Evolutionary conservation across 2,329 filamentous ascomycete species (phyloP), one percentile per base, ranked within the genome.

Genomic region (Ophiocordyceps camponoti-rufipedis): DNA sequence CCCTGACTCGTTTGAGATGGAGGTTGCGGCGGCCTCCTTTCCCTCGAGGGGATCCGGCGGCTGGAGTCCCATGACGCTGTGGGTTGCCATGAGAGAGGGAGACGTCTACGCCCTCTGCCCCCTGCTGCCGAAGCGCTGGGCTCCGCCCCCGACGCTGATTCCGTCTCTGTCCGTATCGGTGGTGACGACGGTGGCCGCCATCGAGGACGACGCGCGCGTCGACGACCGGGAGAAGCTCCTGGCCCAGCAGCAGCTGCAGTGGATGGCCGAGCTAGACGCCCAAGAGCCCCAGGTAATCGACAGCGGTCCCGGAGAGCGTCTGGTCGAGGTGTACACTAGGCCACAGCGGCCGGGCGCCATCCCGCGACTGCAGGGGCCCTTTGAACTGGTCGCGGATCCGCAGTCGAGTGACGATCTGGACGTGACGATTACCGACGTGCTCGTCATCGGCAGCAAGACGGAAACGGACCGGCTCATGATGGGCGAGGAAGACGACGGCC

Each of bases 1-100:
- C 1, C 83, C 87, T 0, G 88, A 96, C 58, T 77, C 76, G 2
- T 80, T 93, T 48, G 88, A 96, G 58, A 94, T 98, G 81, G 85
- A 95, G 56, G 86, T 94, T 19, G 86, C 87, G 4, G 81, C 88
- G 2, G 87, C 88, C 44, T 85, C 80, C 58, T 98, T 98, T 64
- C 69, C 72, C 33, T 67, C 67, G 12, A 70, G 71, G 50, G 70
- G 69, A 33, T 74, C 75, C 7, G 89, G 87, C 13, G 87, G 87
- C 45, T 98, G 91, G 91, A 84, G 87, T 8, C 78, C 88, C 10
- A 95, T 95, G 84, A 96, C 91, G 0, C 70, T 98, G 11, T 98
- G 89, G 85, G 68, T 96, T 44, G 87, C 88, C n/a, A 98, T 95
- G 83, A 78, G 78, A 35, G 83, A 86, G 48, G 91, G 91, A 4